Evolutionary conservation across 2,329 filamentous ascomycete genomes (phyloP).

Genomic region (Colletotrichum endophyticum): DNA sequence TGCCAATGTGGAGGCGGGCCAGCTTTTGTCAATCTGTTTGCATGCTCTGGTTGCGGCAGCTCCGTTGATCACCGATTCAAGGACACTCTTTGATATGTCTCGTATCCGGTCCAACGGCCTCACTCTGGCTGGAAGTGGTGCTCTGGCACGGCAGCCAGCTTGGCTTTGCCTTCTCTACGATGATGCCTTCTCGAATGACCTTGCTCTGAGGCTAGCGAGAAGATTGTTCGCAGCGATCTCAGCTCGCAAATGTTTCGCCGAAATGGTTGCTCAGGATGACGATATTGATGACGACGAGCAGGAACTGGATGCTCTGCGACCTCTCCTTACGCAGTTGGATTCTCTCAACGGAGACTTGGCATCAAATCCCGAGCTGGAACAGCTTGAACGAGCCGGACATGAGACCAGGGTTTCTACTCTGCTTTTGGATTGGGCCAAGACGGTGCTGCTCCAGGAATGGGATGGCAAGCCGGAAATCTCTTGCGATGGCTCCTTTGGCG

Average conservation of each 20-base stretch:
- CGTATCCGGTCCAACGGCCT: constrained; percentile 61
- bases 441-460: constrained; percentile 81
- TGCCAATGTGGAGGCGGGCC: constrained; percentile 55
- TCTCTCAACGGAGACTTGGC: constrained; percentile 50
- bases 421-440: constrained; percentile 74
- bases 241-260: constrained; percentile 55
- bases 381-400: constrained; percentile 57
- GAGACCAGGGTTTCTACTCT: constrained; percentile 62
- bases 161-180: constrained; percentile 64
- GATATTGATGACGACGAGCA: constrained; percentile 31
- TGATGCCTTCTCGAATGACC: constrained; percentile 66
- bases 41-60: constrained; percentile 66
- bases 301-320: constrained; percentile 49
- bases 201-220: constrained; percentile 62
- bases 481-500: constrained; percentile 74
- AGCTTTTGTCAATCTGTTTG: constrained; percentile 63
- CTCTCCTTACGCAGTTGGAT: constrained; percentile 59
- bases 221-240: constrained; percentile 63
- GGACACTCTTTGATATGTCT: constrained; percentile 63
- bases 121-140: constrained; percentile 50
- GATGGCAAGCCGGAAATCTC: constrained; percentile 74
- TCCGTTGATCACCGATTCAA: constrained; percentile 53
- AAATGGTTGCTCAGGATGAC: constrained; percentile 42
- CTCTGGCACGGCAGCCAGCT: constrained; percentile 49
- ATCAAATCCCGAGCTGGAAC: constrained; percentile 52